A percentile compares a stretch with the other conserved stretches of the same genome.
Conservation (phyloP, 169 alveolate species). For the Neospora caninum region DNA sequence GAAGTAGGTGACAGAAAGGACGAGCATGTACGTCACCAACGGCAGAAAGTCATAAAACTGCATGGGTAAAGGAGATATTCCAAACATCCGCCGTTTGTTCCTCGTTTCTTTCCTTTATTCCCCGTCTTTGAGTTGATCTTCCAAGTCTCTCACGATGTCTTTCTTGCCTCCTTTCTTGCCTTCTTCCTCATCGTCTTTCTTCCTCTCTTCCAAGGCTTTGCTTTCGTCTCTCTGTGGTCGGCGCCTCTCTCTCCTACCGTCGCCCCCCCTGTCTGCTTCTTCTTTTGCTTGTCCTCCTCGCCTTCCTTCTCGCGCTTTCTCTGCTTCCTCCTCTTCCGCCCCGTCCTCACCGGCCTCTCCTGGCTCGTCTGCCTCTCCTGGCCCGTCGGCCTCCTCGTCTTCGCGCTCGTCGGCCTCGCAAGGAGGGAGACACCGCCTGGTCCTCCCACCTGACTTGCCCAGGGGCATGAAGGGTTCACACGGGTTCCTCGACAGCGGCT, state of each 20-base stretch:
- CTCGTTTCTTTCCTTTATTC: no score
- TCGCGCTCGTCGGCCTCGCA: not conserved
- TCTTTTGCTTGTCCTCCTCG: not conserved
- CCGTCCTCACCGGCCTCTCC: not conserved
- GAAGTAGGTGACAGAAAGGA: no score
- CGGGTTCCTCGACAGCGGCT: not conserved
- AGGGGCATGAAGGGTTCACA: not conserved
- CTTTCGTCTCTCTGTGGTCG: not conserved
- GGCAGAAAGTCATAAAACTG: no score
- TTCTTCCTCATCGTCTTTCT: not conserved
- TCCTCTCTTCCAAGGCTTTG: not conserved
- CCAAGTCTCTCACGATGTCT: no score
- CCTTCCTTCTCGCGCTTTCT: not conserved
- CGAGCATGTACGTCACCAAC: no score
- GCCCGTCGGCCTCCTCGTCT: not conserved
- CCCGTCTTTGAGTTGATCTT: no score
- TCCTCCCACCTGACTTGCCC: constrained; percentile 4
- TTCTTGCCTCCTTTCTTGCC: not conserved
- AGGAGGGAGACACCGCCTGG: constrained; percentile 3
- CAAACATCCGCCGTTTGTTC: no score
- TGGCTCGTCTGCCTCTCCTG: not conserved
- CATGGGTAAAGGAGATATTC: no score
- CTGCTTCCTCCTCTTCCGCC: not conserved
- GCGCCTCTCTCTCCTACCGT: not conserved
- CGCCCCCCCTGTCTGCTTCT: not conserved